A percentile compares a stretch with the other conserved stretches of the same genome.
Evolutionary conservation across 2,329 filamentous ascomycete species (phyloP).

Genomic region (Fusarium denticulatum): DNA sequence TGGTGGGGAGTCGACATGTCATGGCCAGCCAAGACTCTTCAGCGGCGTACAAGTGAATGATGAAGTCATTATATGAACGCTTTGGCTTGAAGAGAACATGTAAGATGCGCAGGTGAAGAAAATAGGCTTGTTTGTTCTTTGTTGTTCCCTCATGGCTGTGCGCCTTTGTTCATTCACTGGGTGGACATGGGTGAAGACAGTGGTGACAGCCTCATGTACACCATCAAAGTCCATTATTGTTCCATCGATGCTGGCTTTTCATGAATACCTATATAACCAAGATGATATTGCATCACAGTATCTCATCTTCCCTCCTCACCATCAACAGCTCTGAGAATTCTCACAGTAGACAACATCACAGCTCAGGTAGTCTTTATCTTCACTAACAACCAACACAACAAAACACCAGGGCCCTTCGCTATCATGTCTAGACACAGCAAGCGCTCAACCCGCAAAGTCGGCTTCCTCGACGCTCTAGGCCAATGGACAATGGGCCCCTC

Average conservation of each 20-base stretch:
- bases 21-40: neutral
- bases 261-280: neutral
- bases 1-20: neutral
- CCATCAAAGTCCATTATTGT: neutral
- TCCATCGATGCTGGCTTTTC: neutral
- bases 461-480: slow-evolving; percentile 24
- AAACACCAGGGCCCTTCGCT: neutral
- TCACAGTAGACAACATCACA: neutral
- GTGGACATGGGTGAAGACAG: neutral
- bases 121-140: neutral
- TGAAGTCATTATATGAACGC: neutral
- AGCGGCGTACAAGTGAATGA: neutral
- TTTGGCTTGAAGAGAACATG: too few relatives aligned
- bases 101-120: neutral
- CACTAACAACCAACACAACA: neutral
- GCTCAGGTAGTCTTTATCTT: neutral
- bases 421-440: slow-evolving; percentile 1
- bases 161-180: slow-evolving; percentile 8
- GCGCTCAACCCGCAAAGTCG: neutral
- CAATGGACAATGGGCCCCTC: neutral
- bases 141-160: neutral
- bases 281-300: too few relatives aligned
- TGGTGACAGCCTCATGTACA: neutral
- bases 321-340: neutral
- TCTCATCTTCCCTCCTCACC: neutral